Base-by-base conservation (phyloP, 2,329 filamentous ascomycete species). In the Teratosphaeria viscida region DNA sequence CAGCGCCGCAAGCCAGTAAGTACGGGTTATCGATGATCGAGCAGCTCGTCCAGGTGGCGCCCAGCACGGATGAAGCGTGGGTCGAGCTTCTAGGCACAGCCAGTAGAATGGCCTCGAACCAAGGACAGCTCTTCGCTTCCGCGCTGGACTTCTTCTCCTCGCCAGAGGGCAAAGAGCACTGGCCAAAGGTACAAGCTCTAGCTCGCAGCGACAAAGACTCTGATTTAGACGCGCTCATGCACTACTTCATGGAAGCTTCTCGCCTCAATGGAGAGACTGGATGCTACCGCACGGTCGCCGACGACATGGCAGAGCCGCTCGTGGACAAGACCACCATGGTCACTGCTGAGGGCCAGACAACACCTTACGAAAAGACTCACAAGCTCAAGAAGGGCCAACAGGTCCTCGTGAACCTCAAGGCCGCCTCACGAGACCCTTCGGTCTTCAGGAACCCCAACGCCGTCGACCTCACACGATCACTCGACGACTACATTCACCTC, bases 21-120 rank as follows among this genome's bases (percentile, higher is more conserved):
- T 84, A 84, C 66, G 82, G 82, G 11, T 72, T 77, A 7, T 78
- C 82, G 64, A 79, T 85, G 74, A 81, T 85, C 61, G 70, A 79
- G 58, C 77, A 78, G 12, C 73, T 85, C 10, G 73, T 82, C 19
- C 75, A 76, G 47, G 76, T 74, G 7, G 75, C 77, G 7, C 57
- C 63, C 10, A 56, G 76, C 1, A 69, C 77, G 5, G 72, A 80
- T 29, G 76, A 81, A 23, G 81, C 83, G 34, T 82, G 79, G 78
- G 79, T 78, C 49, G 79, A 84, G 58, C 79, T 85, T 58, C 75
- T 85, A 52, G 81, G 81, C 35, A 83, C 82, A 0, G 80, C 80
- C 0, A 81, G 79, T 29, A 79, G 79, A 43, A 79, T 81, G 72
- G 79, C 82, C 3, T 74, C 78, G 2, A 83, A 82, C 59, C 82